Evolutionary conservation across 2,329 filamentous ascomycete genomes (phyloP).

Genomic region (Fusarium sp.): DNA sequence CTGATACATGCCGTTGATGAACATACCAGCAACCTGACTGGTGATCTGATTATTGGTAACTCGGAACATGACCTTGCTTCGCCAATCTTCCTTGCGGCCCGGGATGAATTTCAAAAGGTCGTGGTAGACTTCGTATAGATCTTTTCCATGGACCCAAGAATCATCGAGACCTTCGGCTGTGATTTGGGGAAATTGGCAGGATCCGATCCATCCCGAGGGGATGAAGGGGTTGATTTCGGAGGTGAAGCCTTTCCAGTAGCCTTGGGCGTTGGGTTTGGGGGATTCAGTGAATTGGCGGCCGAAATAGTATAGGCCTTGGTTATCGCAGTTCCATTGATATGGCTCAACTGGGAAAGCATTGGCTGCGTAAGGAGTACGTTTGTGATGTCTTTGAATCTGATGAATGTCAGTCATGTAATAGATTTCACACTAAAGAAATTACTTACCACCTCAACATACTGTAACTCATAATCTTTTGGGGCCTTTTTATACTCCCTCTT

Average conservation of each 20-base stretch:
- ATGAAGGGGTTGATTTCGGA: conserved; percentile 73
- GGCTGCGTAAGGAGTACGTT: conserved; percentile 80
- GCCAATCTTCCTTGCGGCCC: conserved; percentile 52
- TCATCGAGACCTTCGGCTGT: conserved; percentile 76
- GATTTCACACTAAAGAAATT: rapidly evolving
- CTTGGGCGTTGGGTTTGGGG: conserved; percentile 59
- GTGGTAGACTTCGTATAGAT: conserved; percentile 80
- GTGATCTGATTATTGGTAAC: conserved; percentile 88
- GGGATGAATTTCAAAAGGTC: conserved; percentile 75
- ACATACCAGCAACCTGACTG: conserved; percentile 79
- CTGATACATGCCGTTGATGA: conserved; percentile 75
- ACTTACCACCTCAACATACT: conserved; percentile 79
- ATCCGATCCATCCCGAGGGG: conserved; percentile 73
- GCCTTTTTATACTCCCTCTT: conserved; percentile 68
- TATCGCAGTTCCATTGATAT: conserved; percentile 77
- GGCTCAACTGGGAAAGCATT: conserved; percentile 81
- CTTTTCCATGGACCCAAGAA: conserved; percentile 78
- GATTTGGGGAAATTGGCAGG: conserved; percentile 85
- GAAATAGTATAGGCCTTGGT: conserved; percentile 76
- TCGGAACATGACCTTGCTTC: conserved; percentile 65
- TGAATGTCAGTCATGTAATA: background rate
- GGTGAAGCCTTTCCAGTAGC: conserved; percentile 73
- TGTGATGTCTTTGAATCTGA: conserved; percentile 85
- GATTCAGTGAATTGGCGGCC: conserved; percentile 61
- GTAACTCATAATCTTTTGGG: conserved; percentile 66